Base-by-base conservation (phyloP, 305 asterid species). In the Fraxinus ornus region DNA sequence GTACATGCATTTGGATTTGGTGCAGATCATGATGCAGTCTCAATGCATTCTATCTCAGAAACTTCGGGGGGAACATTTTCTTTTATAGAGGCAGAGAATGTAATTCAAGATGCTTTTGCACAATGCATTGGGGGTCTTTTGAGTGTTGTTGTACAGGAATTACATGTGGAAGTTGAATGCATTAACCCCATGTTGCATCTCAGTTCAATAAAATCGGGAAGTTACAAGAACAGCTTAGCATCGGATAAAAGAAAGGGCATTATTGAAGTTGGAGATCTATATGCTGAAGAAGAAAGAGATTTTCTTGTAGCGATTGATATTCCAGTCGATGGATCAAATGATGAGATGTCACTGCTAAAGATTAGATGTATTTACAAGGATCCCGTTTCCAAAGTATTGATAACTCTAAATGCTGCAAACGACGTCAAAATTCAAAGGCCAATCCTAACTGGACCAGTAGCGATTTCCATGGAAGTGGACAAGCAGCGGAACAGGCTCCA, bases 71-170 rank as follows among this genome's bases (percentile, higher is more conserved):
- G 99, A 24, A 94, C 98, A 1, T 96, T 96, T 86, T 96, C 99
- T 5, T 96, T 96, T 57, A 93, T 96, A n/a, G 99, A 96, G 88
- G 86, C 92, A 0, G 98, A 96, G 82, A 81, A 41, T 5, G 95
- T 92, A 82, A 92, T 95, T 78, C 99, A 95, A 86, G 99, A 95
- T 17, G 98, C 99, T 13, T 95, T 95, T 78, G 99, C 99, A 2
- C 99, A 95, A 86, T 95, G 99, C 89, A 94, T 95, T 19, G 98
- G 99, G 0, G 98, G 99, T 13, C 92, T 94, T 57, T 76, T 94
- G 80, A 94, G 97, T 62, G 94, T 94, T 17, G 97, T 94, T 8
- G 89, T 90, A 10, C 98, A 94, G 88, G 95, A 94, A 35, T 68
- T 93, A 13, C 77, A 49, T 35, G 90, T 94, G 72, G 93, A 89